Conservation (phyloP, 768 basidiomycete species). For the Mycena metata region DNA sequence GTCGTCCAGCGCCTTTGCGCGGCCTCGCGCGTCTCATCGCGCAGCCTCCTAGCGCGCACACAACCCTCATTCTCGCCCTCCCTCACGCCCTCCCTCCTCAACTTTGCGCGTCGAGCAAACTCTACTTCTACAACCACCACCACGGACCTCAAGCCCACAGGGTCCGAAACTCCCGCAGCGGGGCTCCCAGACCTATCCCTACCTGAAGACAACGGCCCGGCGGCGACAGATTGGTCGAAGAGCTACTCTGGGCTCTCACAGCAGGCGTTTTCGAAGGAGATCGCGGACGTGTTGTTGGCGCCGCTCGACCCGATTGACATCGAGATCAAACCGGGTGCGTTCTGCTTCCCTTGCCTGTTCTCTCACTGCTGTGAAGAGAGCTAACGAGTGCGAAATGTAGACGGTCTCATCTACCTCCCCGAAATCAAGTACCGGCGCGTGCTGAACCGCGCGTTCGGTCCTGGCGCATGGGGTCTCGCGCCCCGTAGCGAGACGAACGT, state of each 20-base stretch:
- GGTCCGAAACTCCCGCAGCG: slow-evolving; percentile 6
- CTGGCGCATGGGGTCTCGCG: slow-evolving; percentile 97
- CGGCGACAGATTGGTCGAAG: slow-evolving; percentile 85
- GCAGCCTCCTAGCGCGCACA: slow-evolving; percentile 5
- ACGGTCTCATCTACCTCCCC: slow-evolving; percentile 94
- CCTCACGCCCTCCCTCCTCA: not conserved
- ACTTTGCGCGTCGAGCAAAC: not conserved
- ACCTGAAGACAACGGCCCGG: slow-evolving; percentile 39
- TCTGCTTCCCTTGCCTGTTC: too few relatives aligned
- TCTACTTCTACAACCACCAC: slow-evolving; percentile 10
- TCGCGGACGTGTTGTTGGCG: slow-evolving; percentile 77
- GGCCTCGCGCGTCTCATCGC: slow-evolving; percentile 15
- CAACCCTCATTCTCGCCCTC: not conserved
- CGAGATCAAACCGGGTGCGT: slow-evolving; percentile 93
- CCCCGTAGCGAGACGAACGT: slow-evolving; percentile 94
- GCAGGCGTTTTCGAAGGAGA: slow-evolving; percentile 82
- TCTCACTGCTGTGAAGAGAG: too few relatives aligned
- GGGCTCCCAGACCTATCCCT: slow-evolving; percentile 17
- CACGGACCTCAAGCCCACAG: slow-evolving; percentile 19
- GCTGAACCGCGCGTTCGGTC: slow-evolving; percentile 94
- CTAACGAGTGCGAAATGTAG: slow-evolving; percentile 43
- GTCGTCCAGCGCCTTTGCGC: slow-evolving; percentile 11
- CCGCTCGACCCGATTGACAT: slow-evolving; percentile 84
- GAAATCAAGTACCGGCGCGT: slow-evolving; percentile 97
- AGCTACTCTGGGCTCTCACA: slow-evolving; percentile 86